Conservation (phyloP, 352 stramenopile genomes). For the Pythium aristosporum region DNA sequence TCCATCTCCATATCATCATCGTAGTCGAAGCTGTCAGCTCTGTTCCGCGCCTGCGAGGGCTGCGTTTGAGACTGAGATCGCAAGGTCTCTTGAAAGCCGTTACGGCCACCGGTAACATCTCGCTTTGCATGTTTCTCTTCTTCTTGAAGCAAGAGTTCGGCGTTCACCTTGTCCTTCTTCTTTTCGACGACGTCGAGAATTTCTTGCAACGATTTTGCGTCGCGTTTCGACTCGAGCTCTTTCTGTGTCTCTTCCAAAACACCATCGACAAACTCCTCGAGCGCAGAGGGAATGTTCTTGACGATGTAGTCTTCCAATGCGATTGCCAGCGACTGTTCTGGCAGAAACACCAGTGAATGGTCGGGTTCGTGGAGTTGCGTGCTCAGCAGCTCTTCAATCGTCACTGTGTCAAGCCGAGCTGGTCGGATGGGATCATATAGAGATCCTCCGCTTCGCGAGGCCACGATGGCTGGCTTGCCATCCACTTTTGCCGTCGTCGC, state of each 20-base stretch:
- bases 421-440: conserved; percentile 55
- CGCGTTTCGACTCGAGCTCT: conserved; percentile 47
- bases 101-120: conserved; percentile 5
- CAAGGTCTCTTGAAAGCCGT: conserved; percentile 17
- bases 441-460: conserved; percentile 8
- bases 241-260: conserved; percentile 72
- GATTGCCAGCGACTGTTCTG: conserved; percentile 60
- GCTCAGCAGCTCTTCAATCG: conserved; percentile 77
- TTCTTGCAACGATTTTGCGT: conserved; percentile 57
- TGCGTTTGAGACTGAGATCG: conserved; percentile 21
- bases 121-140: conserved; percentile 38
- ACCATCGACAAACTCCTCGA: conserved; percentile 75
- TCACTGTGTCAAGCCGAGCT: conserved; percentile 58
- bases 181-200: conserved; percentile 66
- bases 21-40: conserved; percentile 20
- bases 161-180: conserved; percentile 60
- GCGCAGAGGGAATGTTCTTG: conserved; percentile 77
- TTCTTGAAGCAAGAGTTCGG: conserved; percentile 47
- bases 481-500: conserved; percentile 30
- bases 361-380: conserved; percentile 64
- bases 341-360: conserved; percentile 73
- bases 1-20: conserved; percentile 30
- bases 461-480: conserved; percentile 36
- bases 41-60: conserved; percentile 9
- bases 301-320: conserved; percentile 80